A percentile compares a stretch with the other conserved stretches of the same genome.
Evolutionary conservation across 2,329 filamentous ascomycete genomes (phyloP).

Genomic region (Pseudocercospora ulei): DNA sequence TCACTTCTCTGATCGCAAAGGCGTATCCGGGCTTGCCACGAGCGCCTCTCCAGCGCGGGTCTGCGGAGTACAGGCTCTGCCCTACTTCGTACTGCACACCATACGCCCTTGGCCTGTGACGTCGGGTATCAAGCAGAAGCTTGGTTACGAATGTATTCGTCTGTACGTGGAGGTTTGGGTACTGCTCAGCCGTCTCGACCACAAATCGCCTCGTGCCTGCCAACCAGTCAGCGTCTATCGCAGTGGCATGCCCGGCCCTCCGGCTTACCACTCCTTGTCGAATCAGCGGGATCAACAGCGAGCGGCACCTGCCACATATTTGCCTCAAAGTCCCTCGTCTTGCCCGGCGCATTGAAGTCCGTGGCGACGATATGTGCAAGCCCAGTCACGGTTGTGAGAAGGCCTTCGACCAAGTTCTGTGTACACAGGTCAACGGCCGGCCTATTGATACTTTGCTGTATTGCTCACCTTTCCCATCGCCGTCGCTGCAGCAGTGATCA

Average conservation of each 20-base stretch:
- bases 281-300: conserved; percentile 13
- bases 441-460: background rate
- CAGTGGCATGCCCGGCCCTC: too few species aligned
- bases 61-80: conserved; percentile 36
- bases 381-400: conserved; percentile 18
- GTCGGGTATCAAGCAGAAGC: conserved; percentile 51
- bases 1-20: conserved; percentile 40
- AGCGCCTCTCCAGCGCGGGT: conserved; percentile 31
- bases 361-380: conserved; percentile 20
- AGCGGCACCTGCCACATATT: conserved; percentile 52
- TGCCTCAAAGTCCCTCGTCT: conserved; percentile 40
- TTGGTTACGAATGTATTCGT: conserved; percentile 57
- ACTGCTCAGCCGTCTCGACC: conserved; percentile 2
- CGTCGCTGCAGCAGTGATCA: conserved; percentile 46
- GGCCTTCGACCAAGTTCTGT: conserved; percentile 29
- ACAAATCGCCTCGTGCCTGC: conserved; percentile 2
- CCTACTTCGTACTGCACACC: conserved; percentile 40
- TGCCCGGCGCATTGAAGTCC: conserved; percentile 40
- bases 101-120: conserved; percentile 39
- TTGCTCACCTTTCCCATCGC: conserved; percentile 43
- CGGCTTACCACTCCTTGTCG: conserved; percentile 15
- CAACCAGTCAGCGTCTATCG: background rate
- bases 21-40: conserved; percentile 37
- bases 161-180: conserved; percentile 33
- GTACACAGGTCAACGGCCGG: conserved; percentile 36